Evolutionary conservation across 495 filamentous ascomycete species (phyloP).

Genomic region (Hypoxylon fragiforme): DNA sequence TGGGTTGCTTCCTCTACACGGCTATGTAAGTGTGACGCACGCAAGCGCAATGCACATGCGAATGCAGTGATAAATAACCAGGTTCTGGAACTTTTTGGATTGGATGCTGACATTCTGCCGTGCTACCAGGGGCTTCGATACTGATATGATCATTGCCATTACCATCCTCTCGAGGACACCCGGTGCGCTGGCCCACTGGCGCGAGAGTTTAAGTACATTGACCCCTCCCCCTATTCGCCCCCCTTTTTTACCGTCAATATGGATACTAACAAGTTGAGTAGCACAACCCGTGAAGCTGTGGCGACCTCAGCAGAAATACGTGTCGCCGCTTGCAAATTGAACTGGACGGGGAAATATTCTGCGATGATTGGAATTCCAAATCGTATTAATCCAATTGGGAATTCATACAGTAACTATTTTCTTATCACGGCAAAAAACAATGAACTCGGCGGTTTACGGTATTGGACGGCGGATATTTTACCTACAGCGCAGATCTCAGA

Average conservation of each 20-base stretch:
- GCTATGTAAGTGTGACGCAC: constrained; percentile 44
- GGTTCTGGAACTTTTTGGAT: background rate
- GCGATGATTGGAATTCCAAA: background rate
- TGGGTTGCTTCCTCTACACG: constrained; percentile 60
- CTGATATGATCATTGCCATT: constrained; percentile 34
- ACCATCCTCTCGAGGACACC: constrained; percentile 34
- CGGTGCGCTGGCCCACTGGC: constrained; percentile 40
- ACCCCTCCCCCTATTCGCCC: background rate
- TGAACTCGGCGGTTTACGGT: background rate
- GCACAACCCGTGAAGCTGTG: constrained; percentile 38
- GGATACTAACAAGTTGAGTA: constrained; percentile 11
- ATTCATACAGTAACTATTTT: background rate
- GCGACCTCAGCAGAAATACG: constrained; percentile 36
- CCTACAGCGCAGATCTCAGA: background rate
- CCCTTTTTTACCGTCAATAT: background rate
- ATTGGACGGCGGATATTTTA: too few species aligned
- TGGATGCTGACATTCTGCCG: background rate
- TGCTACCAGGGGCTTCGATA: constrained; percentile 30
- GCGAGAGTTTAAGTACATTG: constrained; percentile 37
- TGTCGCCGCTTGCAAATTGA: constrained; percentile 29
- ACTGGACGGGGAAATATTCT: background rate
- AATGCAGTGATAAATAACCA: background rate
- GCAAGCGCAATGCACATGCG: background rate
- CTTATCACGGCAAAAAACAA: background rate
- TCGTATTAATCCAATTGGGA: background rate